Conservation (phyloP, 768 basidiomycete genomes). For the Tricholoma matsutake region DNA sequence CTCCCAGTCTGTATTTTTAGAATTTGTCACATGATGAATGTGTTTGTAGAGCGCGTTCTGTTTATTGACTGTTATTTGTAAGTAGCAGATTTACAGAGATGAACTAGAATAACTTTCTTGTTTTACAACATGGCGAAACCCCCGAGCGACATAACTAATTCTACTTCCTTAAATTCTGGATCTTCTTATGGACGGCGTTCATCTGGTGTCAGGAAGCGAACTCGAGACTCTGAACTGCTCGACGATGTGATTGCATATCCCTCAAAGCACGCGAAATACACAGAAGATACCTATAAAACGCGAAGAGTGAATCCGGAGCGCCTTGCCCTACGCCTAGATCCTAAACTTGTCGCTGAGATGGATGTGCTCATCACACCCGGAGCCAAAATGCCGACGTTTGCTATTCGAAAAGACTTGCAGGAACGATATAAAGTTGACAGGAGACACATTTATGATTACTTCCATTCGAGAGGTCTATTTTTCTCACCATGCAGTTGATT, state of each 20-base stretch:
- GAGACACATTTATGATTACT: constrained; percentile 77
- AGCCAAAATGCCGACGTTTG: constrained; percentile 75
- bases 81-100: no score
- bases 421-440: constrained; percentile 68
- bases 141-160: constrained; percentile 13
- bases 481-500: constrained; percentile 9
- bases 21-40: constrained; percentile 9
- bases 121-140: constrained; percentile 32
- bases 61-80: not conserved
- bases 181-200: not conserved
- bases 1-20: constrained; percentile 85
- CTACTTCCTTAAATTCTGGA: constrained; percentile 13
- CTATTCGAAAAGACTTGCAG: constrained; percentile 66
- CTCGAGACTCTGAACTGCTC: not conserved
- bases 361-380: constrained; percentile 69
- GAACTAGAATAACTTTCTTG: no score
- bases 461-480: constrained; percentile 53
- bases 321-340: constrained; percentile 62
- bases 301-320: constrained; percentile 66
- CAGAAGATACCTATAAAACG: constrained; percentile 45
- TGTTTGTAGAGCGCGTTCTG: constrained; percentile 8
- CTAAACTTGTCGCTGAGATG: constrained; percentile 67
- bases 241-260: not conserved
- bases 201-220: constrained; percentile 9
- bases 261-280: constrained; percentile 7